Percentiles rank a stretch among this genome's conserved stretches.
Evolutionary conservation across 768 basidiomycete species (phyloP).

Genomic region (Russula griseocarnosa): DNA sequence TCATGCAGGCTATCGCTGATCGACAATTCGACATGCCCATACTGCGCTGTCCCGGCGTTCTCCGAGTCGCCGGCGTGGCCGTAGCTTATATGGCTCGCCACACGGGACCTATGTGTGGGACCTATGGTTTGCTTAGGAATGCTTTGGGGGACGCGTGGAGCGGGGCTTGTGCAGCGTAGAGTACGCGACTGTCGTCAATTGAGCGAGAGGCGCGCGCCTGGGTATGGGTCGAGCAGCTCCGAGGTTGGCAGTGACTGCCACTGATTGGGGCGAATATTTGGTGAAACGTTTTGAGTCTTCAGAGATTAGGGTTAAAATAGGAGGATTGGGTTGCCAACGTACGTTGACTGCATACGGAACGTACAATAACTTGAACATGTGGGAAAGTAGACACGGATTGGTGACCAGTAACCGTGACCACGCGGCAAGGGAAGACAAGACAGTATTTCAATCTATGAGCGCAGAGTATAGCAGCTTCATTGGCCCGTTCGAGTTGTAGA

Average conservation of each 20-base stretch:
- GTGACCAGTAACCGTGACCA: too few relatives aligned
- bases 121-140: conserved; percentile 8
- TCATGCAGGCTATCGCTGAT: too few relatives aligned
- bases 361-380: too few relatives aligned
- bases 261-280: background rate
- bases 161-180: conserved; percentile 3
- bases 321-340: too few relatives aligned
- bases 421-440: too few relatives aligned
- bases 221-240: conserved; percentile 15
- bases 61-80: conserved; percentile 3
- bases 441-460: too few relatives aligned
- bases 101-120: too few relatives aligned
- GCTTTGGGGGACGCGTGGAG: conserved; percentile 20
- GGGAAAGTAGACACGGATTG: too few relatives aligned
- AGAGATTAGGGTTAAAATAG: background rate
- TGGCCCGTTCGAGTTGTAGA: too few relatives aligned
- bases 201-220: conserved; percentile 9
- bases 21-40: conserved; percentile 13
- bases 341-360: too few relatives aligned
- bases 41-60: background rate
- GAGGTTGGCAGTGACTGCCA: background rate
- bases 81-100: background rate
- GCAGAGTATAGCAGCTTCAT: too few relatives aligned
- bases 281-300: conserved; percentile 7
- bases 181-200: background rate